phyloP scores from a whole-genome alignment of 2,329 filamentous ascomycete species.

The Fusarium sp. region DNA sequence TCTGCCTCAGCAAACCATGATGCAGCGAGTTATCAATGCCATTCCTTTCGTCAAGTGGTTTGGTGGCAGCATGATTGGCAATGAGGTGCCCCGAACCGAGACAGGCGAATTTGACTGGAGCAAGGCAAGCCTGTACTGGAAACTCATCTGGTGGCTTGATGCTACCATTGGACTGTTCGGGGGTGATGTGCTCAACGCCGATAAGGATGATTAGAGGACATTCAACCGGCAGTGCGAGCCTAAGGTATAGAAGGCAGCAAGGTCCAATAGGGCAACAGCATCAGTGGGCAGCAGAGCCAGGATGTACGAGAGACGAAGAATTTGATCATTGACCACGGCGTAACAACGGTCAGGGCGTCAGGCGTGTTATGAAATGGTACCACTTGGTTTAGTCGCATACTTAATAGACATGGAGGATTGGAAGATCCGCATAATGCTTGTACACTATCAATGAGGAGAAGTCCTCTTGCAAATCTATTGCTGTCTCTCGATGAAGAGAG shows the following conservation, averaged over 20 bases:
- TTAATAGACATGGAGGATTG: constrained; percentile 39
- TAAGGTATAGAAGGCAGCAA: constrained; percentile 6
- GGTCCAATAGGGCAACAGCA: background rate
- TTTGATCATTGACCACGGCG: constrained; percentile 43
- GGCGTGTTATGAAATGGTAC: constrained; percentile 41
- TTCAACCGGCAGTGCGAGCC: constrained; percentile 23
- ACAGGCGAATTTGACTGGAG: constrained; percentile 83
- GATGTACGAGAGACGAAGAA: constrained; percentile 47
- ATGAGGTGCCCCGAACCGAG: constrained; percentile 78
- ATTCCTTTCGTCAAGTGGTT: constrained; percentile 81
- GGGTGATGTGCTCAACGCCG: constrained; percentile 67
- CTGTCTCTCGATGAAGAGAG: constrained; percentile 33
- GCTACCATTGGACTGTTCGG: constrained; percentile 69
- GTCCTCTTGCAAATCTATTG: constrained; percentile 45
- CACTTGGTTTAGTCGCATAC: constrained; percentile 31
- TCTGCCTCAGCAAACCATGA: constrained; percentile 73
- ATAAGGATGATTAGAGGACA: constrained; percentile 66
- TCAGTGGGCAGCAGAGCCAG: constrained; percentile 13
- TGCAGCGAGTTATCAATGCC: constrained; percentile 72
- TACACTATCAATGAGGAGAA: constrained; percentile 41
- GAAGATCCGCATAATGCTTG: constrained; percentile 44
- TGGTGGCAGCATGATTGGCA: constrained; percentile 78
- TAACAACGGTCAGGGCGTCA: constrained; percentile 45
- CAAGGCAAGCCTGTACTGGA: constrained; percentile 75
- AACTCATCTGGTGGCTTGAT: constrained; percentile 73